Evolutionary conservation across 164 flowering plant species (phyloP).

Genomic region (Piper betle): DNA sequence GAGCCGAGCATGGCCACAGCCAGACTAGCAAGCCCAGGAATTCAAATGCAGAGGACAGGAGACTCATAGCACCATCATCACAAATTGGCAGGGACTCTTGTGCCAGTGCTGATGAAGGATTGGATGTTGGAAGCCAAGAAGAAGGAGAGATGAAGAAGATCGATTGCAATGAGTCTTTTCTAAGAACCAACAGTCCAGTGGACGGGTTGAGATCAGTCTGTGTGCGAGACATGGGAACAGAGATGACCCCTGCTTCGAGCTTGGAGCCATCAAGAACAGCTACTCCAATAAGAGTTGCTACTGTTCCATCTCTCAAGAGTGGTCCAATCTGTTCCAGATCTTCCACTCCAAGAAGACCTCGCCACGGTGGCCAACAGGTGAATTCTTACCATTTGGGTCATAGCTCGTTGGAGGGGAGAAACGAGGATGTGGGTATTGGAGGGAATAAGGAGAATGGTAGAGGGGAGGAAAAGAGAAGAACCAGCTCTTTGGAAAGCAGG

Average conservation of each 20-base stretch:
- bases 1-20: conserved; percentile 24
- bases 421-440: conserved; percentile 11
- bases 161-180: conserved; percentile 51
- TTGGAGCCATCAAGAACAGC: conserved; percentile 87
- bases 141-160: conserved; percentile 58
- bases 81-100: conserved; percentile 38
- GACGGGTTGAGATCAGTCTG: conserved; percentile 48
- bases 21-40: conserved; percentile 44
- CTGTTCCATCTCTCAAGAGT: conserved; percentile 30
- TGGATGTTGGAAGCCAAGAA: conserved; percentile 9
- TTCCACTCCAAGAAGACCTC: conserved; percentile 50
- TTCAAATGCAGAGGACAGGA: conserved; percentile 81
- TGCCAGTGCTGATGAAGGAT: conserved; percentile 18
- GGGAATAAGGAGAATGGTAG: conserved; percentile 14
- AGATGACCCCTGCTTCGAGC: conserved; percentile 93
- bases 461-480: conserved; percentile 22
- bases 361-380: conserved; percentile 21
- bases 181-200: conserved; percentile 40
- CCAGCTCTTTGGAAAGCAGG: conserved; percentile 46
- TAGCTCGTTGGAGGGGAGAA: conserved; percentile 20
- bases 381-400: conserved; percentile 21
- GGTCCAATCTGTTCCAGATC: conserved; percentile 73
- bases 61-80: conserved; percentile 60
- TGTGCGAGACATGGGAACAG: conserved; percentile 96
- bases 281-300: conserved; percentile 66